These are phyloP conservation scores for Zea luxurians DNA, from an alignment of 176 grass and related monocot species.

Conservation along the genomic window DNA sequence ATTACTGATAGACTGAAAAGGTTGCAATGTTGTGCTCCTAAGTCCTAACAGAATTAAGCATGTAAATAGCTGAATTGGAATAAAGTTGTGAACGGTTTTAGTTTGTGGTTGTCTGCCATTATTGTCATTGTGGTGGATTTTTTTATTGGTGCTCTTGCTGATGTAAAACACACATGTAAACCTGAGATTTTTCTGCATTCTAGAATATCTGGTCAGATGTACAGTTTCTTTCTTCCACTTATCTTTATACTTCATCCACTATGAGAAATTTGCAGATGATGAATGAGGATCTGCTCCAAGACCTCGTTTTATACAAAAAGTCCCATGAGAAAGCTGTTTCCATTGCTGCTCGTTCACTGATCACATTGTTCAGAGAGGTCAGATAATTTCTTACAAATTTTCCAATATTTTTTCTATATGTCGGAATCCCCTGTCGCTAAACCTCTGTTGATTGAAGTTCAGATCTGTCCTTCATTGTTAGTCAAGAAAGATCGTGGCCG, in stretches of 20 bases:
- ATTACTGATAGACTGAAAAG: slow-evolving; percentile 9
- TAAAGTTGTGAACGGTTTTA: neutral
- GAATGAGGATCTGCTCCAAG: slow-evolving; percentile 96
- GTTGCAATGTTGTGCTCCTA: slow-evolving; percentile 1
- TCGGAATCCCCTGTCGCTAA: slow-evolving; percentile 33
- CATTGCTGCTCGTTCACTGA: slow-evolving; percentile 82
- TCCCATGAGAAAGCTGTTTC: slow-evolving; percentile 96
- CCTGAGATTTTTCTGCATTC: slow-evolving; percentile 11
- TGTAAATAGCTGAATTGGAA: slow-evolving; percentile 6
- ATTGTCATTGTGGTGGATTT: neutral
- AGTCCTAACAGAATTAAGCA: neutral
- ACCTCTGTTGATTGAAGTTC: slow-evolving; percentile 41
- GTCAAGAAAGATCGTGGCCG: slow-evolving; percentile 95
- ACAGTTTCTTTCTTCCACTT: neutral
- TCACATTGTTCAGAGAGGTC: slow-evolving; percentile 95
- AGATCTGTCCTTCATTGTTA: slow-evolving; percentile 95
- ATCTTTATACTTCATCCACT: slow-evolving; percentile 9
- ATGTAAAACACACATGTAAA: neutral
- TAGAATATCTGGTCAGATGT: slow-evolving; percentile 10
- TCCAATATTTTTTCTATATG: slow-evolving; percentile 5
- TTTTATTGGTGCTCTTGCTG: neutral
- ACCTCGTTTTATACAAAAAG: slow-evolving; percentile 97
- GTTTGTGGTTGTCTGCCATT: slow-evolving; percentile 1
- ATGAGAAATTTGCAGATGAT: slow-evolving; percentile 57
- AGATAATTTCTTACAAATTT: slow-evolving; percentile 18